phyloP scores from a whole-genome alignment of 2,329 filamentous ascomycete species.

The Fusarium continuum region DNA sequence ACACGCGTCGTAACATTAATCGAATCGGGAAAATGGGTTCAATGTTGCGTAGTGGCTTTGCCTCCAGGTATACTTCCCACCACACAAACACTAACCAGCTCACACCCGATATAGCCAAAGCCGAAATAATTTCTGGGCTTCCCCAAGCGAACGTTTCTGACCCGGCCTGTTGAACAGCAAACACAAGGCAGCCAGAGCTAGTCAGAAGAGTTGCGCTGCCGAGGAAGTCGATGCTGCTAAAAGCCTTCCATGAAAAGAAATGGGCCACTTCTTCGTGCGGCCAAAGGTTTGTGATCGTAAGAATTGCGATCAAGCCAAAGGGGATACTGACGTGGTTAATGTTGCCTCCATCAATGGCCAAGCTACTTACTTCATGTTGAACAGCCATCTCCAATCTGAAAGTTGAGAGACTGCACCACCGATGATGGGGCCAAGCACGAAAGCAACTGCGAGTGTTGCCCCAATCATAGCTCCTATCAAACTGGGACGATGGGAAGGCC shows the following conservation, averaged over 20 bases:
- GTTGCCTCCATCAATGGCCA: not conserved
- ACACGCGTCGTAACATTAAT: slow-evolving; percentile 59
- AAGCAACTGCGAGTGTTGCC: slow-evolving; percentile 64
- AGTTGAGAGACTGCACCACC: slow-evolving; percentile 65
- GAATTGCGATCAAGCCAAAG: slow-evolving; percentile 57
- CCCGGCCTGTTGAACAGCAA: slow-evolving; percentile 65
- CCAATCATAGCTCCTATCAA: slow-evolving; percentile 65
- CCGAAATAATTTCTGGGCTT: slow-evolving; percentile 59
- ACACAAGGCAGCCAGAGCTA: slow-evolving; percentile 64
- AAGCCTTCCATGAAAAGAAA: slow-evolving; percentile 53
- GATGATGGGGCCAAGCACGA: slow-evolving; percentile 66
- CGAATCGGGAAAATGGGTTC: slow-evolving; percentile 65
- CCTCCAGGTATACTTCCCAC: slow-evolving; percentile 61
- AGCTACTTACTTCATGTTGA: slow-evolving; percentile 66
- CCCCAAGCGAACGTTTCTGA: slow-evolving; percentile 62
- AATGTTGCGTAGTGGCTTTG: slow-evolving; percentile 50
- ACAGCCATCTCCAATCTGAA: slow-evolving; percentile 67
- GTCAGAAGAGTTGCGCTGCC: slow-evolving; percentile 61
- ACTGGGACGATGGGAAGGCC: slow-evolving; percentile 61
- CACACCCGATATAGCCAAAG: slow-evolving; percentile 58
- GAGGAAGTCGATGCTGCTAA: slow-evolving; percentile 61
- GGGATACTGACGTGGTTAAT: slow-evolving; percentile 55
- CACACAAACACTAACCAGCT: slow-evolving; percentile 59
- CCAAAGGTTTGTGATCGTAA: slow-evolving; percentile 58
- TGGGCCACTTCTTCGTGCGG: slow-evolving; percentile 50